Base-by-base conservation (phyloP, 192 early-diverging fungal genomes). In the Coemansia umbellata region DNA sequence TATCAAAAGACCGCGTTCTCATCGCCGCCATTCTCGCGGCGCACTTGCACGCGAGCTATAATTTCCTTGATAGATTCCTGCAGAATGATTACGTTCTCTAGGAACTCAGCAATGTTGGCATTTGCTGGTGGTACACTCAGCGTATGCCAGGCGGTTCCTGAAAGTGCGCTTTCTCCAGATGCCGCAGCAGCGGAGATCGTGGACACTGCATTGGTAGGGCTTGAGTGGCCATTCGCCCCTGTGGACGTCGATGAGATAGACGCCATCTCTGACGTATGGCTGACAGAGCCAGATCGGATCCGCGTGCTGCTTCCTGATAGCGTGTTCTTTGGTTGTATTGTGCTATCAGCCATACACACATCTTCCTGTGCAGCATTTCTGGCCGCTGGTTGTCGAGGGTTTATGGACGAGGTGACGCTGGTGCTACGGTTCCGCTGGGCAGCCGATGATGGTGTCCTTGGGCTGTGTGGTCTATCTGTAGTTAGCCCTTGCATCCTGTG, bases 1-100 rank as follows among this genome's bases (percentile, higher is more conserved):
- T 31, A 31, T 37, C 41, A 65, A 19, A 39, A n/a, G 67, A 69
- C 43, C 17, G 73, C 61, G 49, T 65, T 63, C 55, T 84, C 80
- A 61, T 90, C 88, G 35, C 86, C 82, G n/a, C 88, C 86, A 31
- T 85, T 69, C 62, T 84, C 84, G 53, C 86, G 76, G 10, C 88
- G 81, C 17, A 88, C 87, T 57, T 91, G 88, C 30, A 94, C 72
- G 11, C 89, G 74, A 14, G 91, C 88, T 8, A 94, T 81, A 8
- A 95, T 77, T 68, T 97, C 94, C 58, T 97, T 97, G 32, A 90
- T 86, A 14, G 86, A 85, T 67, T 97, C 94, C 50, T 97, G 88
- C 52, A 97, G 54, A 31, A 94, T 89, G 19, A 97, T 85, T 21
- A 92, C 89, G 71, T 97, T 97, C 47, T 91, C 92, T 19, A 91